Conservation (phyloP, 2,329 filamentous ascomycete genomes). For the Hypoxylon sp. region DNA sequence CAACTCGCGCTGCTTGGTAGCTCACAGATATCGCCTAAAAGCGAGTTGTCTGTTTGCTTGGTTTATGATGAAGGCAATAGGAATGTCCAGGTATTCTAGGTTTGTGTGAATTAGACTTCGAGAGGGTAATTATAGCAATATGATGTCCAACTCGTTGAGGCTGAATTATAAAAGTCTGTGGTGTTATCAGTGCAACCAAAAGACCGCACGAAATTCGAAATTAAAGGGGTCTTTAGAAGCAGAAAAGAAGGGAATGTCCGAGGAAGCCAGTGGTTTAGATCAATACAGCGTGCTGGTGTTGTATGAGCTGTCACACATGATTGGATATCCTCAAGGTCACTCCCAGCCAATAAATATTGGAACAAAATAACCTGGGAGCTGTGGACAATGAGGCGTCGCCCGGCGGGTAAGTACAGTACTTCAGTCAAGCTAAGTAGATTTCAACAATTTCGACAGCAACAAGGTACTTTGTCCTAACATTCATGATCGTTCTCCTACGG, state of each 20-base stretch:
- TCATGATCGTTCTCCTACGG: constrained; percentile 49
- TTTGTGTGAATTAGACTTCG: constrained; percentile 4
- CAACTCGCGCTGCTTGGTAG: constrained; percentile 24
- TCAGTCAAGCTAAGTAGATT: constrained; percentile 50
- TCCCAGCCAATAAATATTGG: constrained; percentile 55
- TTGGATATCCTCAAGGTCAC: constrained; percentile 50
- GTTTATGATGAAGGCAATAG: constrained; percentile 7
- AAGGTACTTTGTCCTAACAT: constrained; percentile 49
- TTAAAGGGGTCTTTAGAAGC: constrained; percentile 40
- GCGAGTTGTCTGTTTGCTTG: constrained; percentile 30
- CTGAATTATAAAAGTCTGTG: constrained; percentile 11
- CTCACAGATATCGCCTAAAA: constrained; percentile 23
- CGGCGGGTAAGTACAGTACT: constrained; percentile 51
- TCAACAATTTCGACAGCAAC: constrained; percentile 49
- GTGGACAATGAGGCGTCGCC: constrained; percentile 45
- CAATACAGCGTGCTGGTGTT: constrained; percentile 54
- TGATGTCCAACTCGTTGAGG: constrained; percentile 12
- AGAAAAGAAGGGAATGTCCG: constrained; percentile 44
- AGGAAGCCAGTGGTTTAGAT: constrained; percentile 46
- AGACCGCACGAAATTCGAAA: constrained; percentile 29
- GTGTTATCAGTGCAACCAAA: constrained; percentile 27
- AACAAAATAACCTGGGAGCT: constrained; percentile 42
- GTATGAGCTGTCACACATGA: constrained; percentile 54
- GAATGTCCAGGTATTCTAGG: constrained; percentile 7
- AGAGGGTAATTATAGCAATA: constrained; percentile 12